A percentile compares a stretch with the other conserved stretches of the same genome.
These are phyloP conservation scores for Fragilariopsis cylindrus DNA, from an alignment of 108 stramenopile species.

Conservation along the genomic window DNA sequence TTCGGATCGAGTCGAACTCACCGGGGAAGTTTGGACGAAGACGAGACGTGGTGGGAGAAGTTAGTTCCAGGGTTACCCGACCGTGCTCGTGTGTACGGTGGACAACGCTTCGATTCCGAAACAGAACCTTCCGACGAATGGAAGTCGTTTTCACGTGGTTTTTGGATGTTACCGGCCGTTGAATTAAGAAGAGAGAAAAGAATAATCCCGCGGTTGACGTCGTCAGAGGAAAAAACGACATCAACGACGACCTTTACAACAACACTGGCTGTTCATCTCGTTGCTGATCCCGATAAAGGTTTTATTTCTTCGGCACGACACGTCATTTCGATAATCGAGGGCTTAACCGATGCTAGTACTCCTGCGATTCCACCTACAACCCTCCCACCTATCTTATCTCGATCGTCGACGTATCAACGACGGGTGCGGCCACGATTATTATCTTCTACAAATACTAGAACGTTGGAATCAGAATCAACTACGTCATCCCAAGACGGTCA, in stretches of 20 bases:
- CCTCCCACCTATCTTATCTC: slow-evolving; percentile 65
- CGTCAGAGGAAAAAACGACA: not conserved
- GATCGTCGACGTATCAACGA: slow-evolving; percentile 44
- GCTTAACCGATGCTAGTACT: slow-evolving; percentile 46
- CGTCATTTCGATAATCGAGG: slow-evolving; percentile 36
- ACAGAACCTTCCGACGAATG: slow-evolving; percentile 53
- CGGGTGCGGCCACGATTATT: not conserved
- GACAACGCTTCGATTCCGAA: slow-evolving; percentile 64
- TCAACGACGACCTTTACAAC: slow-evolving; percentile 16
- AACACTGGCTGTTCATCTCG: slow-evolving; percentile 58
- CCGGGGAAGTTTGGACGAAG: slow-evolving; percentile 10
- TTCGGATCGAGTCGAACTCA: slow-evolving; percentile 44
- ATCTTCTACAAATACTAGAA: not conserved
- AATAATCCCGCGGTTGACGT: not conserved
- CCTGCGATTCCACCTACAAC: slow-evolving; percentile 59
- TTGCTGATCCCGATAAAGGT: slow-evolving; percentile 13
- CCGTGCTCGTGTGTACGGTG: slow-evolving; percentile 60
- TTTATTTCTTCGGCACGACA: slow-evolving; percentile 29
- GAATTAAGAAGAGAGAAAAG: slow-evolving; percentile 52
- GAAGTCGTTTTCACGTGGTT: slow-evolving; percentile 66
- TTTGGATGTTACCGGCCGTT: slow-evolving; percentile 73
- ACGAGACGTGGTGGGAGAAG: slow-evolving; percentile 30
- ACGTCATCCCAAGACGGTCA: slow-evolving; percentile 38
- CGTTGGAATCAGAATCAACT: slow-evolving; percentile 24
- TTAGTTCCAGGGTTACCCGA: slow-evolving; percentile 41